A percentile compares a stretch with the other conserved stretches of the same genome.
Evolutionary conservation across 805 yeast genomes (phyloP).

Genomic region (Wickerhamiella hasegawae): DNA sequence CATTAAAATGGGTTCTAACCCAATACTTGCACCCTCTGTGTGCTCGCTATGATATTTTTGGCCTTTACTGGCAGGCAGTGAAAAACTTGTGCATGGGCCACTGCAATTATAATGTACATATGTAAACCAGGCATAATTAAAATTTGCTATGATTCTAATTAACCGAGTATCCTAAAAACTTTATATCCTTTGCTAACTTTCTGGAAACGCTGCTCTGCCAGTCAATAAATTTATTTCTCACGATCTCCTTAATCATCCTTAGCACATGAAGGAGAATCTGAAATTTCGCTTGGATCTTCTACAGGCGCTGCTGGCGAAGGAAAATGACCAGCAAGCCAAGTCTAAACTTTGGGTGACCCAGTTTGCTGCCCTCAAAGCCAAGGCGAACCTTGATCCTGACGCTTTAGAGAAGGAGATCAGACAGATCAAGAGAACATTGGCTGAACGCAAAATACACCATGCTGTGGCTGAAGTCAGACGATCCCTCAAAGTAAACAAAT

Average conservation of each 20-base stretch:
- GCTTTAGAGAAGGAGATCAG: slow-evolving; percentile 11
- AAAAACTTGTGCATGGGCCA: background rate
- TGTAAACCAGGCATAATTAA: too few relatives aligned
- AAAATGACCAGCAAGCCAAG: slow-evolving; percentile 7
- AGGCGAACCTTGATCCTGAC: slow-evolving; percentile 6
- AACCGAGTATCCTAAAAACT: too few relatives aligned
- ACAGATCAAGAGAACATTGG: slow-evolving; percentile 15
- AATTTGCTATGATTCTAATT: too few relatives aligned
- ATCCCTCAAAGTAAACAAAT: slow-evolving; percentile 19
- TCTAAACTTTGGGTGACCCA: slow-evolving; percentile 18
- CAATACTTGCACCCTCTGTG: too few relatives aligned
- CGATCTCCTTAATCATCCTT: too few relatives aligned
- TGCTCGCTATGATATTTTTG: too few relatives aligned
- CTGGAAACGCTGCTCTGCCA: too few relatives aligned
- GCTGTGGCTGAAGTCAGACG: slow-evolving; percentile 16
- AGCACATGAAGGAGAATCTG: slow-evolving; percentile 2
- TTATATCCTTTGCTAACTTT: too few relatives aligned
- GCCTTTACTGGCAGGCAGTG: too few relatives aligned
- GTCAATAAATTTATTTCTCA: too few relatives aligned
- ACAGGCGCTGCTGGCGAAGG: slow-evolving; percentile 14
- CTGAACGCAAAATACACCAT: slow-evolving; percentile 19
- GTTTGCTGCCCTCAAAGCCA: slow-evolving; percentile 12
- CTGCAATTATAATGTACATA: too few relatives aligned
- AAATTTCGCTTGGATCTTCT: slow-evolving; percentile 19
- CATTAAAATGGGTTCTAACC: too few relatives aligned